Conservation (phyloP, 202 grass and related monocot species). For the Eragrostis tef region DNA sequence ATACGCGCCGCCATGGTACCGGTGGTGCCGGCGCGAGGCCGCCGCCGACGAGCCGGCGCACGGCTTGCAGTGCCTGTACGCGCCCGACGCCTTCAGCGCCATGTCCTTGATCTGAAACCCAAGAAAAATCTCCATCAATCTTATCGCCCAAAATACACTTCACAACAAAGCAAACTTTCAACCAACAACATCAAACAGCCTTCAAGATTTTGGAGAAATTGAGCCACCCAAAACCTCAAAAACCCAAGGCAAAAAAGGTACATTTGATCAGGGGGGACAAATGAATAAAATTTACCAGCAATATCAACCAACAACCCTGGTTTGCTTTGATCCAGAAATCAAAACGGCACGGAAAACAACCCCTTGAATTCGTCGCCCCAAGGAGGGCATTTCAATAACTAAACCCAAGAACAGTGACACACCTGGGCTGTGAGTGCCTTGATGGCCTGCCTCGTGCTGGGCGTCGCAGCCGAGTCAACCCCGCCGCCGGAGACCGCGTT, state of each 20-base stretch:
- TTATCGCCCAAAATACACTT: neutral
- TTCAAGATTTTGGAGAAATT: constrained; percentile 29
- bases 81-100: constrained; percentile 72
- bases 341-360: neutral
- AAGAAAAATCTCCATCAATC: constrained; percentile 40
- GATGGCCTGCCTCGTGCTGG: constrained; percentile 65
- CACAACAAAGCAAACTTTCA: neutral
- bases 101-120: constrained; percentile 76
- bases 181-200: constrained; percentile 10
- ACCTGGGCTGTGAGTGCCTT: constrained; percentile 79
- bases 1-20: constrained; percentile 37
- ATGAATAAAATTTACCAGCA: neutral
- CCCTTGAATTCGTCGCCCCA: neutral
- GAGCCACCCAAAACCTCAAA: constrained; percentile 2
- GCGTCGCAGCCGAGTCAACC: constrained; percentile 46
- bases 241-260: constrained; percentile 6
- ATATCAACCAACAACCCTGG: neutral
- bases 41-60: constrained; percentile 50
- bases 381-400: constrained; percentile 15
- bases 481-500: neutral
- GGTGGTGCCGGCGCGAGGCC: constrained; percentile 39
- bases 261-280: constrained; percentile 13
- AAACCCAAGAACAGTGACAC: neutral
- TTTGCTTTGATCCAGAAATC: constrained; percentile 4
- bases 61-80: constrained; percentile 83